Percentiles rank a stretch among this genome's conserved stretches.
These are phyloP conservation scores for Phyllosticta citribraziliensis DNA, from an alignment of 2,329 filamentous ascomycete species.

Conservation along the genomic window DNA sequence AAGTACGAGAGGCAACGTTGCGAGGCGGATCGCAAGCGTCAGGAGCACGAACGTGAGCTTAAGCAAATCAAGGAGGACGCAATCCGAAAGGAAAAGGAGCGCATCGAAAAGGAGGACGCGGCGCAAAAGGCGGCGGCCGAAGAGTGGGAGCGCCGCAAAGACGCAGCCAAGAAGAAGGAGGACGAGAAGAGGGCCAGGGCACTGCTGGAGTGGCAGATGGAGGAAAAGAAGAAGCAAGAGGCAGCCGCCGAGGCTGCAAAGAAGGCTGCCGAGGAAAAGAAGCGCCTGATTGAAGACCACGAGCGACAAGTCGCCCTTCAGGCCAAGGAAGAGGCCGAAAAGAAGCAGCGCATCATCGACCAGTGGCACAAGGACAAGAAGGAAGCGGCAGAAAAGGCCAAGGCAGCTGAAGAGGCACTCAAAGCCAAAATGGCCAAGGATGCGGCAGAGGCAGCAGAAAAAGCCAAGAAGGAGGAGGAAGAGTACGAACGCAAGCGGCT, in stretches of 20 bases:
- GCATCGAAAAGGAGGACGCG: slow-evolving; percentile 13
- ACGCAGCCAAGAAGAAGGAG: slow-evolving; percentile 18
- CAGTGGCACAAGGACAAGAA: slow-evolving; percentile 19
- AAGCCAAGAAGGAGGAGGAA: slow-evolving; percentile 34
- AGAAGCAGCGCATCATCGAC: slow-evolving; percentile 17
- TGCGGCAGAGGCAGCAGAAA: slow-evolving; percentile 30
- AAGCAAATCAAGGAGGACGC: slow-evolving; percentile 23
- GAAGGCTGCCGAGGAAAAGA: slow-evolving; percentile 26
- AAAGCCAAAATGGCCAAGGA: slow-evolving; percentile 31
- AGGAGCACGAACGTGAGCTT: slow-evolving; percentile 19
- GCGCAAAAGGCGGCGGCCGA: slow-evolving; percentile 15
- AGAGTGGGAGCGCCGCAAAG: background rate
- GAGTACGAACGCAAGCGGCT: slow-evolving; percentile 31
- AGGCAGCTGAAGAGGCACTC: slow-evolving; percentile 27
- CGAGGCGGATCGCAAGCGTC: slow-evolving; percentile 14
- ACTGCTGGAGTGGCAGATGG: slow-evolving; percentile 23
- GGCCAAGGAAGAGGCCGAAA: slow-evolving; percentile 18
- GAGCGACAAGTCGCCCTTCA: slow-evolving; percentile 3
- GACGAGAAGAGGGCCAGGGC: slow-evolving; percentile 21
- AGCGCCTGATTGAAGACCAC: slow-evolving; percentile 23
- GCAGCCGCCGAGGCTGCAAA: slow-evolving; percentile 25
- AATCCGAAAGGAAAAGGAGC: slow-evolving; percentile 18
- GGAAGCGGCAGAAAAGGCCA: slow-evolving; percentile 26
- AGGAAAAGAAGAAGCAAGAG: slow-evolving; percentile 17
- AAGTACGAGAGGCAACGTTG: slow-evolving; percentile 20